Evolutionary conservation across 2,329 filamentous ascomycete genomes (phyloP).

Genomic region (Colletotrichum sublineola): DNA sequence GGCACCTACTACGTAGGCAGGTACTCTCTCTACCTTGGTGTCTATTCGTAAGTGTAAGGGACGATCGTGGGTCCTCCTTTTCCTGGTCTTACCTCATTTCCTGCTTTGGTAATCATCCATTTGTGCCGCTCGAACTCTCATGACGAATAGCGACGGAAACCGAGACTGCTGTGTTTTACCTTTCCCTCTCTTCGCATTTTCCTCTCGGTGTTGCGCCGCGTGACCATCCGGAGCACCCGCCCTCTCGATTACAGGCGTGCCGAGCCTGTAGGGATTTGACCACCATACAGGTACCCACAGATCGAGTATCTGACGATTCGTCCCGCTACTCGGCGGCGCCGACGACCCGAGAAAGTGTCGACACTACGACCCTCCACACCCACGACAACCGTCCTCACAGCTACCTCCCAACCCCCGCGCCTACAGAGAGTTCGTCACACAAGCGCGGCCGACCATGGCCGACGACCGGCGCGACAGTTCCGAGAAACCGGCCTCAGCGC

Average conservation of each 20-base stretch:
- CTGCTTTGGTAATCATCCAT: conserved; percentile 37
- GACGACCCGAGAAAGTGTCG: conserved; percentile 17
- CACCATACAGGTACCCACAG: neutral
- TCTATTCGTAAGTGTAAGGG: neutral
- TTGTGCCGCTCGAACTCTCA: conserved; percentile 6
- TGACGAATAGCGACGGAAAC: conserved; percentile 16
- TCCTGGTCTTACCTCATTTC: neutral
- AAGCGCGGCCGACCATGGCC: conserved; percentile 30
- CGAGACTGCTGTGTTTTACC: neutral
- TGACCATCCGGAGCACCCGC: neutral
- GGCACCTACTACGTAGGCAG: neutral
- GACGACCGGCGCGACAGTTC: conserved; percentile 30
- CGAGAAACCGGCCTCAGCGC: conserved; percentile 30
- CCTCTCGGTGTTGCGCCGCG: conserved; percentile 23
- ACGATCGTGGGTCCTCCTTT: conserved; percentile 31
- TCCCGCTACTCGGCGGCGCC: conserved; percentile 8
- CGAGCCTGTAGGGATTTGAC: neutral
- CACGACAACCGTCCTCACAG: neutral
- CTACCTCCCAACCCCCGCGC: conserved; percentile 2
- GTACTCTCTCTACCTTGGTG: too few species aligned
- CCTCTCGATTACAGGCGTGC: conserved; percentile 1
- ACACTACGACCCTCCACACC: neutral
- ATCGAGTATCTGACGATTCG: conserved; percentile 5
- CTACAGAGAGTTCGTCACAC: neutral
- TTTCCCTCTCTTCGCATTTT: neutral